Percentiles rank a stretch among this genome's conserved stretches.
These are phyloP conservation scores for Rhodomyrtus psidioides DNA, from an alignment of 441 rosid species.

Conservation along the genomic window DNA sequence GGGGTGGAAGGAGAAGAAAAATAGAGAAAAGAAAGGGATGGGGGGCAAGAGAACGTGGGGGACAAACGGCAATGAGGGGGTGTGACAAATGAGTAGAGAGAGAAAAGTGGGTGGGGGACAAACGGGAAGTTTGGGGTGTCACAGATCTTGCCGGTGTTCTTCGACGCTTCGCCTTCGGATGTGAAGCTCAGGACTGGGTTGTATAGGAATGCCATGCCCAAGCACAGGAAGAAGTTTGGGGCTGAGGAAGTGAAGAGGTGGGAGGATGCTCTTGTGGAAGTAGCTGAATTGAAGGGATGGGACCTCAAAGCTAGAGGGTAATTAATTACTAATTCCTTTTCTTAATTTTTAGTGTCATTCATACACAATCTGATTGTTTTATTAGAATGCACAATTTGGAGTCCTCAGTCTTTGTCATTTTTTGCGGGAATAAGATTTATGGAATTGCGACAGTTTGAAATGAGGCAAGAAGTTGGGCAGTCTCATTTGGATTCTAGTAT, in stretches of 20 bases:
- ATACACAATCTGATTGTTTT: not conserved
- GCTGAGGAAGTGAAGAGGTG: not conserved
- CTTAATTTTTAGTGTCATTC: not conserved
- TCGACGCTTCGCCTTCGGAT: not conserved
- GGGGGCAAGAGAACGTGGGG: too few relatives aligned
- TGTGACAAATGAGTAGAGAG: too few relatives aligned
- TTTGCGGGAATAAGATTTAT: not conserved
- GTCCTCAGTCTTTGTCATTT: not conserved
- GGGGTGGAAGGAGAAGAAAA: too few relatives aligned
- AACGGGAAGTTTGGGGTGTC: too few relatives aligned
- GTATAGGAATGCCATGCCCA: not conserved
- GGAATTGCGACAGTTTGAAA: not conserved
- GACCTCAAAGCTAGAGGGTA: not conserved
- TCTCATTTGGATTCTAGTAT: not conserved
- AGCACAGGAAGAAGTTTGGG: not conserved
- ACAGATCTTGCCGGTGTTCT: not conserved
- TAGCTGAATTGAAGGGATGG: not conserved
- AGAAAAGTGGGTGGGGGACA: too few relatives aligned
- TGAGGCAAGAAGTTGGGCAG: not conserved
- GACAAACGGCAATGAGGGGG: too few relatives aligned
- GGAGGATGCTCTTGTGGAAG: not conserved
- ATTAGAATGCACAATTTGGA: not conserved
- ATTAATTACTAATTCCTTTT: not conserved
- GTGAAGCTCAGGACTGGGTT: not conserved
- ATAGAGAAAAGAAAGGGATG: too few relatives aligned